Conservation (phyloP, 768 basidiomycete genomes). For the Macrocybe gigantea region DNA sequence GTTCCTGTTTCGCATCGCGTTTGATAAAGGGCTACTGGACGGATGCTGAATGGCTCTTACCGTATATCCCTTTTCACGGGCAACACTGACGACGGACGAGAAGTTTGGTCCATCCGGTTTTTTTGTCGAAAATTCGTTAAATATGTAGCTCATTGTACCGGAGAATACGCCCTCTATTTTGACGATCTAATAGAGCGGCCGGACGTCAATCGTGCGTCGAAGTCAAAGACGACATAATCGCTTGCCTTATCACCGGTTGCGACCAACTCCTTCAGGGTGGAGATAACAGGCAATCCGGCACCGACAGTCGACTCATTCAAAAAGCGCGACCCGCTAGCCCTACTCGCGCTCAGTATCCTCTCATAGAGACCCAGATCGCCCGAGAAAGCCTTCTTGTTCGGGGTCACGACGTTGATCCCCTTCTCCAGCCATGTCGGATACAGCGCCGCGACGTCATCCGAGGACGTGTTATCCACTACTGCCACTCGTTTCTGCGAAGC, state of each 20-base stretch:
- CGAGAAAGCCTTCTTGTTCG: conserved; percentile 97
- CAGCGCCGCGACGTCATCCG: conserved; percentile 68
- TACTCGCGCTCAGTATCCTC: conserved; percentile 54
- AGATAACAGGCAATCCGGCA: conserved; percentile 89
- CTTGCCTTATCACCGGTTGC: conserved; percentile 86
- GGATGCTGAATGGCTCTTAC: conserved; percentile 33
- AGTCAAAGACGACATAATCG: not conserved
- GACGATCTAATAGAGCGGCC: conserved; percentile 40
- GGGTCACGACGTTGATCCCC: conserved; percentile 87
- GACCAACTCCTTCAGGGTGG: conserved; percentile 88
- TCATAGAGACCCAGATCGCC: conserved; percentile 64
- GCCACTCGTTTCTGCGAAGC: conserved; percentile 45
- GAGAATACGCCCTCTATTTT: conserved; percentile 98
- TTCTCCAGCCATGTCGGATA: conserved; percentile 78
- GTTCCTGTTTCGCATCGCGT: conserved; percentile 55
- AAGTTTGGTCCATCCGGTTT: conserved; percentile 67
- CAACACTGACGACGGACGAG: conserved; percentile 83
- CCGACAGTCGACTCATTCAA: conserved; percentile 92
- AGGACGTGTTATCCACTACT: conserved; percentile 91
- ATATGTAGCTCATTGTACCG: conserved; percentile 98
- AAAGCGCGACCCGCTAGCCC: conserved; percentile 58
- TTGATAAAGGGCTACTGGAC: not conserved
- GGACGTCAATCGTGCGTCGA: not conserved
- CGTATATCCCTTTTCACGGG: conserved; percentile 92
- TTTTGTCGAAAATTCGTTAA: conserved; percentile 87